Evolutionary conservation across 495 filamentous ascomycete genomes (phyloP).

Genomic region (Xeromyces bisporus): DNA sequence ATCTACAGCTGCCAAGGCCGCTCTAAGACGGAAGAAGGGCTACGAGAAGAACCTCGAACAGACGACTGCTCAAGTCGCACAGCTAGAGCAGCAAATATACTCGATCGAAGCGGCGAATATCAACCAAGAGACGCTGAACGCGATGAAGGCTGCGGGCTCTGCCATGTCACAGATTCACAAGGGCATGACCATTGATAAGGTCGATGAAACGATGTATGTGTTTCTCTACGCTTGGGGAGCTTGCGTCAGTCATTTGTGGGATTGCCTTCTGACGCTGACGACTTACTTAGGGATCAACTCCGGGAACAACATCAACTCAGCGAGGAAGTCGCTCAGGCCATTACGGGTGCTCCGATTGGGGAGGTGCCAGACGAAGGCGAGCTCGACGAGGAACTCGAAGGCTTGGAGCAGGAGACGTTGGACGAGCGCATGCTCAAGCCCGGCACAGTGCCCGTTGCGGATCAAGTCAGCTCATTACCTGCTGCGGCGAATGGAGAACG

Average conservation of each 20-base stretch:
- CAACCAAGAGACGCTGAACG: slow-evolving; percentile 87
- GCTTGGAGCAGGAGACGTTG: slow-evolving; percentile 69
- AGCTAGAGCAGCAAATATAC: slow-evolving; percentile 89
- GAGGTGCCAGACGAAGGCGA: slow-evolving; percentile 74
- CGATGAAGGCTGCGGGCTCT: slow-evolving; percentile 75
- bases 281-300: slow-evolving; percentile 59
- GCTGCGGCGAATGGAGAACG: slow-evolving; percentile 52
- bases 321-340: slow-evolving; percentile 77
- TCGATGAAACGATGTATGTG: slow-evolving; percentile 87
- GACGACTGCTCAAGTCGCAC: slow-evolving; percentile 73
- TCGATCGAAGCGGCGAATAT: slow-evolving; percentile 96
- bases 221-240: background rate
- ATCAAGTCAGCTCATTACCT: slow-evolving; percentile 57
- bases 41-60: slow-evolving; percentile 83
- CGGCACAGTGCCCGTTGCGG: slow-evolving; percentile 55
- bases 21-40: slow-evolving; percentile 87
- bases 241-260: background rate
- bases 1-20: slow-evolving; percentile 63
- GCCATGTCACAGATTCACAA: slow-evolving; percentile 90
- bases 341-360: slow-evolving; percentile 52
- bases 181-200: slow-evolving; percentile 77
- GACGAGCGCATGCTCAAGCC: slow-evolving; percentile 89
- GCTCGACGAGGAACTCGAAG: slow-evolving; percentile 59
- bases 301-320: slow-evolving; percentile 82
- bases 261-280: background rate